Evolutionary conservation across 1,139 yeast genomes (phyloP), one percentile per base, ranked within the genome.

Genomic region (Saccharomyces hybrid): DNA sequence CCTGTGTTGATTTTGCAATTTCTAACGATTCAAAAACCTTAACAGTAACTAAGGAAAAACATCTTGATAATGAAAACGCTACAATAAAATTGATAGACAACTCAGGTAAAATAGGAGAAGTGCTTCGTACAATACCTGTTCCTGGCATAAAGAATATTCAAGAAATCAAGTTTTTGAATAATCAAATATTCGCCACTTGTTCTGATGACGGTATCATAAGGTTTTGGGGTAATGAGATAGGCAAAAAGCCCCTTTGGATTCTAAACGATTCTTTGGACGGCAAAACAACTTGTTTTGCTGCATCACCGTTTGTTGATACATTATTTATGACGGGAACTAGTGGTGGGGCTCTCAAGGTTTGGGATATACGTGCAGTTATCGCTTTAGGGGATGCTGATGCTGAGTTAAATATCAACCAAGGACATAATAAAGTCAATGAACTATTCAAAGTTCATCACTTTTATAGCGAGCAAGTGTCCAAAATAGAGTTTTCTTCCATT

Each of bases 301-400:
- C 51, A 3, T 64, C 70, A 1, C 63, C 63, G 9, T 51, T 61
- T 3, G 50, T 66, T 6, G 66, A 64, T 16, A 61, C 63, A 1
- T 38, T 68, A 16, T 63, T 68, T 48, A 60, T 63, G 20, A 62
- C 68, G 2, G 72, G 71, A 44, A 57, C 67, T 2, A 59, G 55
- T 32, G 59, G 59, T 4, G 71, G 71, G 38, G 54, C 56, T 30
- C 55, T 68, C 47, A 68, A 65, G 41, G 53, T 68, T 27, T 69
- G 70, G 70, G 71, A 69, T 54, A 48, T 64, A n/a, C 62, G 71
- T 53, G 58, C 64, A 5, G 56, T 63, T 5, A 54, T 57, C 16
- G 59, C 54, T 1, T 50, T 52, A 13, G 48, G 48, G 5, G 58
- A 46, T 14, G 47, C 48, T 38, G 55, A 52, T 5, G 52, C 56